Base-by-base conservation (phyloP, 169 alveolate species). In the Cryptosporidium sp. region DNA sequence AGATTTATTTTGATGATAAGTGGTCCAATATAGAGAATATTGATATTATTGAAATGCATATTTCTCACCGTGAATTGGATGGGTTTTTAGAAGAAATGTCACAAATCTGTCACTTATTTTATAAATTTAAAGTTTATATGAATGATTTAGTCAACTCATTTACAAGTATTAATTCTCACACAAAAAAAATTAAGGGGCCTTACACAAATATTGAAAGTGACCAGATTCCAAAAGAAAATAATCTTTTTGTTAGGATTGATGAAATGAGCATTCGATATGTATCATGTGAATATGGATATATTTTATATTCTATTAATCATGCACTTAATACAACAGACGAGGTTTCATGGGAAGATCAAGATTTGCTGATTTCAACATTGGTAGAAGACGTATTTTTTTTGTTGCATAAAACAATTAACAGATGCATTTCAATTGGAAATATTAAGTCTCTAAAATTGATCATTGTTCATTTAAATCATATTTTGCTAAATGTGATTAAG, bases 11-110 rank as follows among this genome's bases (percentile, higher is more conserved):
- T 14, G 89, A 80, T 23, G 70, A 41, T 41, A 65, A 62, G 16
- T 80, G 89, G 89, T 18, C 69, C 21, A 31, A 39, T 12, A 59
- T 62, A 5, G 80, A 59, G 31, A 70, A 80, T 39, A 62, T 61
- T 26, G 51, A 67, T n/a, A 37, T 80, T 5, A 10, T 62, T 41
- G 74, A 80, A 23, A 62, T 80, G 89, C 18, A 39, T n/a, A 62
- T 80, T 62, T 80, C 89, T 4, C 71, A 80, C 62, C 58, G 71
- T 61, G 89, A 80, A 29, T 69, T 80, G 18, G 89, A 80, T 50
- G 65, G 75, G 23, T 80, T 80, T 52, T 62, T 80, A 21, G 89
- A 80, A 62, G 75, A 80, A 67, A 21, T 33, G 33, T 62, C 89
- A 48, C 59, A 43, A n/a, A 58, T 80, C 14, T 62, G 89, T 62